Conservation (phyloP, 257 asterid genomes). For the Nicotiana paniculata region DNA sequence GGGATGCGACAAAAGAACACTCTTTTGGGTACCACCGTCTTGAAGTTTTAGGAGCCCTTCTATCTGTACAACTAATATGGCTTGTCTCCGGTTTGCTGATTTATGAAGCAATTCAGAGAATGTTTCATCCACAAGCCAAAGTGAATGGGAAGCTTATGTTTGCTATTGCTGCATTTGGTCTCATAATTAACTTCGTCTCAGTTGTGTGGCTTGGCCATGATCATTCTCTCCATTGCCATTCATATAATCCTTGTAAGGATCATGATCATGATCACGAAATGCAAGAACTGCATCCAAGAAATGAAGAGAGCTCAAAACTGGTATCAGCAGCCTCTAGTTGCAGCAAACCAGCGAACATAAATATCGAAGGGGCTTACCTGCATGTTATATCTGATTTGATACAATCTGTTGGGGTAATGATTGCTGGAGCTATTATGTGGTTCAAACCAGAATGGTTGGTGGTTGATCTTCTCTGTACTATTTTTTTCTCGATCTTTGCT, state of each 20-base stretch:
- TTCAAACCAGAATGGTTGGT: conserved; percentile 57
- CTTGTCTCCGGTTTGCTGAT: conserved; percentile 46
- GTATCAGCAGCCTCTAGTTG: conserved; percentile 25
- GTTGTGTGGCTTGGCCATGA: conserved; percentile 70
- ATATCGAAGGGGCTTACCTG: conserved; percentile 75
- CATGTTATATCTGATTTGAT: conserved; percentile 63
- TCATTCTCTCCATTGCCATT: conserved; percentile 46
- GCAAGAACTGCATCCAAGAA: conserved; percentile 18
- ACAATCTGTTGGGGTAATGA: conserved; percentile 78
- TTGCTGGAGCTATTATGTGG: conserved; percentile 77
- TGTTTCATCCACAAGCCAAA: conserved; percentile 27
- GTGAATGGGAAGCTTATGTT: conserved; percentile 74
- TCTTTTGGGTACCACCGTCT: conserved; percentile 71
- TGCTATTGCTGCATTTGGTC: conserved; percentile 64
- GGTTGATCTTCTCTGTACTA: conserved; percentile 62
- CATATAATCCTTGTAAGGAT: conserved; percentile 15
- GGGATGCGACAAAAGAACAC: conserved; percentile 57
- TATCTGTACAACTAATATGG: conserved; percentile 78
- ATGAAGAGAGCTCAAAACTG: conserved; percentile 24
- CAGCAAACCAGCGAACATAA: conserved; percentile 37
- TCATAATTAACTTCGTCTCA: conserved; percentile 47
- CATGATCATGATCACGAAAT: conserved; percentile 10
- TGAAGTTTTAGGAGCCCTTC: conserved; percentile 76
- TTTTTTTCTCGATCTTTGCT: conserved; percentile 48
- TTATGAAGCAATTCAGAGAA: conserved; percentile 54